Evolutionary conservation across 257 asterid species (phyloP).

Genomic region (Pogostemon cablin): DNA sequence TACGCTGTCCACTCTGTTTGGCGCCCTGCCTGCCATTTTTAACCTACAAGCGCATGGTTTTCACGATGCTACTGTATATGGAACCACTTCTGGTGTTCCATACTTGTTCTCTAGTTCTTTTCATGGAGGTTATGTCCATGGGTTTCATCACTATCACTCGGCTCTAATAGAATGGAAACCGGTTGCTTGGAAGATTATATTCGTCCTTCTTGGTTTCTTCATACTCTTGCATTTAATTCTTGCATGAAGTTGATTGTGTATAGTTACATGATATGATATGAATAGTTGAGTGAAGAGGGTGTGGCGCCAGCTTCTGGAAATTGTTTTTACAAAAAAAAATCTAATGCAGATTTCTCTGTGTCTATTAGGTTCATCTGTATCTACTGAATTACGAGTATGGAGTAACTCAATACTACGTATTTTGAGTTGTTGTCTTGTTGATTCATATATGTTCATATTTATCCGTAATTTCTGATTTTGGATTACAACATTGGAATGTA

Average conservation of each 20-base stretch:
- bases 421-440: constrained; percentile 13
- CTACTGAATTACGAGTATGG: background rate
- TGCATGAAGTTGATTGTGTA: constrained; percentile 38
- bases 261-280: constrained; percentile 11
- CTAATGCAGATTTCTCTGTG: constrained; percentile 10
- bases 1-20: constrained; percentile 60
- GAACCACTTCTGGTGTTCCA: constrained; percentile 71
- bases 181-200: constrained; percentile 51
- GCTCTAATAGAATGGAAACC: constrained; percentile 58
- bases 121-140: constrained; percentile 76
- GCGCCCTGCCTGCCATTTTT: constrained; percentile 65
- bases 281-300: constrained; percentile 21
- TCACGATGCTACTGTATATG: constrained; percentile 83
- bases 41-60: constrained; percentile 68
- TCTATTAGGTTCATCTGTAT: constrained; percentile 11
- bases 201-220: constrained; percentile 49
- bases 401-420: constrained; percentile 13
- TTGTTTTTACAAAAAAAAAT: constrained; percentile 33
- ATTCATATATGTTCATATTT: no score
- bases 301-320: background rate
- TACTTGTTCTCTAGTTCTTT: constrained; percentile 70
- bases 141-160: constrained; percentile 60
- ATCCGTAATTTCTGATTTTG: no score
- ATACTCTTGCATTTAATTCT: constrained; percentile 48
- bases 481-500: no score